phyloP scores from a whole-genome alignment of 2,329 filamentous ascomycete species.

The Aplosporella prunicola region DNA sequence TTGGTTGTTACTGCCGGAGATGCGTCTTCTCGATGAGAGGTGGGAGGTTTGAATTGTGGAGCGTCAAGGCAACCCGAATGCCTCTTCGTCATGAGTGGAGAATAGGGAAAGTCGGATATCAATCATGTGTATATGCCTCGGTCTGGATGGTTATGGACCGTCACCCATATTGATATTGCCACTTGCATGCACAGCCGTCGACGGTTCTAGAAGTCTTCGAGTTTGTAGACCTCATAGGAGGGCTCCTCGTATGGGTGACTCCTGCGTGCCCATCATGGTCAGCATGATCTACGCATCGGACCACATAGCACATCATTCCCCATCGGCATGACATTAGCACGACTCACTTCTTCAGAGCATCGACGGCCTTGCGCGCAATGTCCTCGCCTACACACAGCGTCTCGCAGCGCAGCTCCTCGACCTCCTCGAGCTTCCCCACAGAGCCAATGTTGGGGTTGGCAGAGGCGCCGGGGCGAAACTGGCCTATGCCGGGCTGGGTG shows the following conservation, averaged over 20 bases:
- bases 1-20: no score
- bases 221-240: slow-evolving; percentile 38
- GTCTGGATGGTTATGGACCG: no score
- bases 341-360: slow-evolving; percentile 55
- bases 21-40: no score
- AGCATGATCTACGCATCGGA: slow-evolving; percentile 5
- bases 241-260: slow-evolving; percentile 38
- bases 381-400: slow-evolving; percentile 52
- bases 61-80: no score
- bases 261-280: slow-evolving; percentile 16
- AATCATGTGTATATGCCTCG: no score
- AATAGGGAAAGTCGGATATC: no score
- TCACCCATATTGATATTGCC: no score
- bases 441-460: slow-evolving; percentile 56
- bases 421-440: slow-evolving; percentile 47
- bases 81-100: no score
- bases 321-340: background rate
- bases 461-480: slow-evolving; percentile 53
- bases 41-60: no score
- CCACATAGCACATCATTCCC: background rate
- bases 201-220: slow-evolving; percentile 32
- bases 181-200: no score
- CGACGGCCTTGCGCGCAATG: slow-evolving; percentile 47
- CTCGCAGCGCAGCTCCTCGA: slow-evolving; percentile 54
- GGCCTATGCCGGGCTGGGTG: slow-evolving; percentile 46